Base-by-base conservation (phyloP, 2,329 filamentous ascomycete species). In the Phaeosphaeriaceae sp. region DNA sequence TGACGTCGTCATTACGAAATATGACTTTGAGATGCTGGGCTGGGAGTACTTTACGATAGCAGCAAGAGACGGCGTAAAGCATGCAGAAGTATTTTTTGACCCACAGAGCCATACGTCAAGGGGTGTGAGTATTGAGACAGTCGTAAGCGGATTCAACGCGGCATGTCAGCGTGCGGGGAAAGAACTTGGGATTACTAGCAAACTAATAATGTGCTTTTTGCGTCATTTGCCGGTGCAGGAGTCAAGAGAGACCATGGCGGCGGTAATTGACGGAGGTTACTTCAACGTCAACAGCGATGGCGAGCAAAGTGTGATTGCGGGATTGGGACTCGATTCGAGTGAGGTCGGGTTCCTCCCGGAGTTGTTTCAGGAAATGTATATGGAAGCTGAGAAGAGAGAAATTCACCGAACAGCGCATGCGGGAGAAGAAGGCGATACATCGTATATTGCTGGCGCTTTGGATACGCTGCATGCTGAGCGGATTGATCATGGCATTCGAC, bases 81-180 rank as follows among this genome's bases (percentile, higher is more conserved):
- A 92, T 65, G 87, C 87, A 12, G 89, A 92, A 71, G 81, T 91
- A 56, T 92, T 91, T 76, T 92, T 92, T 74, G 89, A 92, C 68
- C 88, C 89, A 1, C 88, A 92, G 71, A 87, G 87, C 1, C 89
- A 92, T 70, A 81, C 84, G 4, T 75, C 74, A 11, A 81, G 88
- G 15, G 86, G 86, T 4, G 74, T 92, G 3, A 58, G 78, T 6
- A 87, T 89, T 65, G 75, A 80, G 13, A 86, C 83, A 2, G 81
- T 92, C 17, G 79, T 91, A 3, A 67, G 72, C 3, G 89, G 89
- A 2, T 85, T 90, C 60, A 75, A 74, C 0, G 77, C 78, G 1
- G 89, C 86, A 1, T 81, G 85, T 59, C 65, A 73, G 45, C 80
- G 83, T 17, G 88, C 88, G 1, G 76, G 84, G 62, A 69, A 68